Evolutionary conservation across 2,329 filamentous ascomycete species (phyloP).

Genomic region (Penicillium griseofulvum): DNA sequence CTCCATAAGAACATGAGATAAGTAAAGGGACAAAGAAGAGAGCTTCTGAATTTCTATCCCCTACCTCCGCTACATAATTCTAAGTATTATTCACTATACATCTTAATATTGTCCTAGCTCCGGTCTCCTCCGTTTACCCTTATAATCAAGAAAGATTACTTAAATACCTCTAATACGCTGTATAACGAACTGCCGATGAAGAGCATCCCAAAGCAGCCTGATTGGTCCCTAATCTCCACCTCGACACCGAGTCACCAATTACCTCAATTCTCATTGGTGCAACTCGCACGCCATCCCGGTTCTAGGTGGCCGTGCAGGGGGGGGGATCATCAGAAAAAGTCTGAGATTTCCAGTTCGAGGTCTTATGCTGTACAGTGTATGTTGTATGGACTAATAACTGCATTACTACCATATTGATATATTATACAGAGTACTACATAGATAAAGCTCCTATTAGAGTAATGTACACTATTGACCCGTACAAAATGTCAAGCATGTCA

Average conservation of each 20-base stretch:
- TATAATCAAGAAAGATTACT: not conserved
- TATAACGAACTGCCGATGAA: constrained; percentile 17
- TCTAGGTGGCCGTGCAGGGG: constrained; percentile 22
- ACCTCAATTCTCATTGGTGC: constrained; percentile 17
- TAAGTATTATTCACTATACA: too few relatives aligned
- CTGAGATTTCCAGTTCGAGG: not conserved
- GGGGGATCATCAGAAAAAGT: constrained; percentile 7
- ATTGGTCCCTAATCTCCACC: constrained; percentile 12
- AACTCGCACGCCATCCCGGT: constrained; percentile 17
- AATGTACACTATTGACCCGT: not conserved
- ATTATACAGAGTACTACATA: too few relatives aligned
- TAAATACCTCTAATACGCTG: not conserved
- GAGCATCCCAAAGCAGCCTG: constrained; percentile 24
- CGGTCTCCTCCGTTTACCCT: not conserved
- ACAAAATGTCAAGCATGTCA: constrained; percentile 1
- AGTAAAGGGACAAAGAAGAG: too few relatives aligned
- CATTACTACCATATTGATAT: not conserved
- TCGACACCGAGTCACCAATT: constrained; percentile 8
- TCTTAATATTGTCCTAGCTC: not conserved
- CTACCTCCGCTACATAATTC: too few relatives aligned
- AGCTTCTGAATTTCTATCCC: not conserved
- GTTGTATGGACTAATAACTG: not conserved
- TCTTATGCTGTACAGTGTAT: not conserved
- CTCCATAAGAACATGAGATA: too few relatives aligned
- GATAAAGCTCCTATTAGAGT: not conserved